Conservation (phyloP, 2,329 filamentous ascomycete genomes). For the Talaromyces sp. region DNA sequence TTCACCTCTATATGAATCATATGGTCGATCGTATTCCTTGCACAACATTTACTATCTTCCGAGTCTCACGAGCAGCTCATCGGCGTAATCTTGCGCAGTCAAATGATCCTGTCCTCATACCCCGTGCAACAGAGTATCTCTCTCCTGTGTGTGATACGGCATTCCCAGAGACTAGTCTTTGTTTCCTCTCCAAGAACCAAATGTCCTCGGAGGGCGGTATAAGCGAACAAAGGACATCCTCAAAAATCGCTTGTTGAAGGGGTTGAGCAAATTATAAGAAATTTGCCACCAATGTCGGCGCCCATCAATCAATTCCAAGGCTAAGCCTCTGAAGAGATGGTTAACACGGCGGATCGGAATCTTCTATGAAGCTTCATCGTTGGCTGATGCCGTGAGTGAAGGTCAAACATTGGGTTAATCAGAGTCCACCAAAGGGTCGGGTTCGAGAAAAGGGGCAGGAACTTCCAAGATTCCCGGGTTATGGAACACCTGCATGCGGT, state of each 20-base stretch:
- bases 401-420: slow-evolving; percentile 41
- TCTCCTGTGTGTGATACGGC: slow-evolving; percentile 76
- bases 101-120: slow-evolving; percentile 27
- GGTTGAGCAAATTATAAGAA: slow-evolving; percentile 25
- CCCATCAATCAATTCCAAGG: slow-evolving; percentile 52
- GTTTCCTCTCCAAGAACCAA: slow-evolving; percentile 63
- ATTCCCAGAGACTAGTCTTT: slow-evolving; percentile 93
- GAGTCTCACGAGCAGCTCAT: slow-evolving; percentile 8
- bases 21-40: slow-evolving; percentile 1
- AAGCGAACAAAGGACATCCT: slow-evolving; percentile 90
- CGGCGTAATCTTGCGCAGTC: slow-evolving; percentile 16
- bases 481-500: slow-evolving; percentile 43
- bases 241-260: slow-evolving; percentile 72
- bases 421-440: slow-evolving; percentile 25
- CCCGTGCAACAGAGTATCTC: slow-evolving; percentile 35
- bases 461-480: slow-evolving; percentile 36
- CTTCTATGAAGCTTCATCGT: slow-evolving; percentile 44
- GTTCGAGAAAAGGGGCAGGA: slow-evolving; percentile 37
- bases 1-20: neutral
- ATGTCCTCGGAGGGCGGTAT: slow-evolving; percentile 55
- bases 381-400: slow-evolving; percentile 52
- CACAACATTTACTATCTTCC: slow-evolving; percentile 16
- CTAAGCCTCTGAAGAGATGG: slow-evolving; percentile 54
- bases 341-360: slow-evolving; percentile 62
- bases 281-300: slow-evolving; percentile 45